Base-by-base conservation (phyloP, 768 basidiomycete species). In the Hydnum rufescens region DNA sequence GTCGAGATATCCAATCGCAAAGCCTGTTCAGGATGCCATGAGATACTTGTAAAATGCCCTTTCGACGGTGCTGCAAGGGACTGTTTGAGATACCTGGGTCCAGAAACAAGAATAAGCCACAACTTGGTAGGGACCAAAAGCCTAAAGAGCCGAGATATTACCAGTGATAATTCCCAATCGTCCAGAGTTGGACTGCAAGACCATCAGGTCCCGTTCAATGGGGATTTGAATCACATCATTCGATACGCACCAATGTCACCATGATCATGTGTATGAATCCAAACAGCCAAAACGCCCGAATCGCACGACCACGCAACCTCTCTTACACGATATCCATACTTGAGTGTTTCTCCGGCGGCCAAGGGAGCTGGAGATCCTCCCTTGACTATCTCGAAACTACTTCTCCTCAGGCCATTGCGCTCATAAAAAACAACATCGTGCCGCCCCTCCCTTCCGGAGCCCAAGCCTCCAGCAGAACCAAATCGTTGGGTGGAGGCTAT, bases 11-110 rank as follows among this genome's bases (percentile, higher is more conserved):
- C 71, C 4, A 96, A 60, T 51, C 69, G 68, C 19, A 81, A 61
- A 0, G 82, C 66, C 32, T 74, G 65, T 63, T 97, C 95, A 0
- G 90, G 83, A 61, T 97, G 89, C 93, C 93, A 99, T 16, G 60
- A 58, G 8, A 92, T 68, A 4, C 74, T 78, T 0, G 78, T 84
- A 60, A 93, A 88, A 49, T 77, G 73, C 16, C 66, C 42, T n/a
- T 46, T 54, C 1, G 58, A 43, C 1, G 74, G 71, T 0, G 78
- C 75, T 19, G 66, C 60, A 32, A 95, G 68, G 62, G 92, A 87
- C 62, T 93, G 88, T 65, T 96, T 96, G 54, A 96, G 74, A 66
- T 96, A 95, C 83, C 83, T 86, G n/a, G n/a, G n/a, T n/a, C n/a
- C n/a, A n/a, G n/a, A n/a, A n/a, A n/a, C n/a, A n/a, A n/a, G n/a